Percentiles rank a stretch among this genome's conserved stretches.
Conservation (phyloP, 805 yeast species). For the Suhomyces sp. region DNA sequence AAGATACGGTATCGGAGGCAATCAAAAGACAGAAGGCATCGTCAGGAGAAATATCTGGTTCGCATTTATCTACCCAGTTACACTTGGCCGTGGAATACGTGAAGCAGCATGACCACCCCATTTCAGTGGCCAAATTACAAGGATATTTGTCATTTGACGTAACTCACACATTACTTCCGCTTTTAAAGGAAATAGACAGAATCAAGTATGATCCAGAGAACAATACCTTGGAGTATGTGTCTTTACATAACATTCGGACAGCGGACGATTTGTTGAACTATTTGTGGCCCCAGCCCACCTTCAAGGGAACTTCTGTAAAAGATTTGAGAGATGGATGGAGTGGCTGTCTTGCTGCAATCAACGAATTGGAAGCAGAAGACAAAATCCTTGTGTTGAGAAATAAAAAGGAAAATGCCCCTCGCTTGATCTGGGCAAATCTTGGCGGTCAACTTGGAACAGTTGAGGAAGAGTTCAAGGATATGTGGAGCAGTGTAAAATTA, state of each 20-base stretch:
- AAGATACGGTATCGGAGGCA: slow-evolving; percentile 30
- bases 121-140: slow-evolving; percentile 61
- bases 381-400: slow-evolving; percentile 82
- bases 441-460: slow-evolving; percentile 72
- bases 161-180: slow-evolving; percentile 60
- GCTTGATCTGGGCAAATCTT: slow-evolving; percentile 84
- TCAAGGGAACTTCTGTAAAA: slow-evolving; percentile 81
- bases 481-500: slow-evolving; percentile 77
- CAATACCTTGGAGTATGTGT: slow-evolving; percentile 77
- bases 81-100: slow-evolving; percentile 90
- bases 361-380: slow-evolving; percentile 71
- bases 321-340: slow-evolving; percentile 92
- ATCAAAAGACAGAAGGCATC: slow-evolving; percentile 33
- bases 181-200: slow-evolving; percentile 73
- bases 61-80: slow-evolving; percentile 82
- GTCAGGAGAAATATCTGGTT: slow-evolving; percentile 33
- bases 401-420: slow-evolving; percentile 90
- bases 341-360: slow-evolving; percentile 76
- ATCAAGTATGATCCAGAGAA: slow-evolving; percentile 62
- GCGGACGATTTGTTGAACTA: slow-evolving; percentile 73
- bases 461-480: slow-evolving; percentile 75
- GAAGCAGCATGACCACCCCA: slow-evolving; percentile 68
- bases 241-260: slow-evolving; percentile 82
- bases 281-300: slow-evolving; percentile 77
- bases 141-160: slow-evolving; percentile 63